phyloP scores from a whole-genome alignment of 768 basidiomycete genomes.

The Mycena haematopus region DNA sequence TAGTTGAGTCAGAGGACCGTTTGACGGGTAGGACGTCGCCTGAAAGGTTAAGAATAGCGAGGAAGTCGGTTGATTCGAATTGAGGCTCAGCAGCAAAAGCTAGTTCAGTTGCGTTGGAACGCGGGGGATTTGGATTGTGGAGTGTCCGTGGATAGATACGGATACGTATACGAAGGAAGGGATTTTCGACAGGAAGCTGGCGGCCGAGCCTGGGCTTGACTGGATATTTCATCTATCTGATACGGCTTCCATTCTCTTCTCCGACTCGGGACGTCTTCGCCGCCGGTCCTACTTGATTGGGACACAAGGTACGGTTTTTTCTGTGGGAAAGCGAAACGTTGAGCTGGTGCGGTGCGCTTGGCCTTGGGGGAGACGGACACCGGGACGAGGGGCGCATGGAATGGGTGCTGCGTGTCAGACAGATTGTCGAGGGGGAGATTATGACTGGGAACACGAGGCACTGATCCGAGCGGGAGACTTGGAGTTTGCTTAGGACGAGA shows the following conservation, averaged over 20 bases:
- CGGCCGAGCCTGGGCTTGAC: not conserved
- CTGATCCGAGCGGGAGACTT: conserved; percentile 25
- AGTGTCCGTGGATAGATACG: not conserved
- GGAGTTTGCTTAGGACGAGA: conserved; percentile 3
- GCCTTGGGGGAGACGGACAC: not conserved
- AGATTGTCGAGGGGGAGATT: conserved; percentile 1
- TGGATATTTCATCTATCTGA: not conserved
- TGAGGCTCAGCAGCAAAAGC: not conserved
- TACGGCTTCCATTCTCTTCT: not conserved
- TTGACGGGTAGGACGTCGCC: not conserved
- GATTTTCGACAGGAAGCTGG: not conserved
- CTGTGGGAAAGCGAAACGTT: not conserved
- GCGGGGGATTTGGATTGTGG: not conserved
- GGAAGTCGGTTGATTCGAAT: conserved; percentile 6
- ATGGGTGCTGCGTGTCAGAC: conserved; percentile 8
- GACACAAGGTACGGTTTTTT: not conserved
- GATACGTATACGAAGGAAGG: too few relatives aligned
- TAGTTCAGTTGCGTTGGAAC: not conserved
- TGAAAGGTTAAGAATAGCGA: conserved; percentile 20
- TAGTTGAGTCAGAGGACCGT: conserved; percentile 7
- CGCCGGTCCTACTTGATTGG: not conserved
- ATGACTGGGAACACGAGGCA: conserved; percentile 28
- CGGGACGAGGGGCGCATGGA: conserved; percentile 4
- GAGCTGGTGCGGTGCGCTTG: not conserved
- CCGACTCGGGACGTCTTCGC: not conserved